Base-by-base conservation (phyloP, 495 filamentous ascomycete genomes). In the Aspergillus asperescens region DNA sequence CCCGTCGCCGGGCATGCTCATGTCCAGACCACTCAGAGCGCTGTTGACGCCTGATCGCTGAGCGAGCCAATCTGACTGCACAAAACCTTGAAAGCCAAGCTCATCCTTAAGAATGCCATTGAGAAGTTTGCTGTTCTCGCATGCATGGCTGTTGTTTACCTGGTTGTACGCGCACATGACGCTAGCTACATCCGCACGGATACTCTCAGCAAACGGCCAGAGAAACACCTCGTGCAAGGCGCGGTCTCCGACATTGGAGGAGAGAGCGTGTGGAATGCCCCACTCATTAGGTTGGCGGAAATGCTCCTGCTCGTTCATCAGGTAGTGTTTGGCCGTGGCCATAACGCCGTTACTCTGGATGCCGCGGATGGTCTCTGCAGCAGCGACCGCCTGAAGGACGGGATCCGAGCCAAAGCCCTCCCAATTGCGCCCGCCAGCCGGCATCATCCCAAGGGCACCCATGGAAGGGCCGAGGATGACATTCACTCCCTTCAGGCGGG, bases 31-130 rank as follows among this genome's bases (percentile, higher is more conserved):
- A 18, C 89, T 84, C 18, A 96, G 67, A 3, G 91, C 86, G 54
- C 82, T 86, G 13, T 79, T 80, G 0, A 96, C 86, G 20, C 91
- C 90, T 20, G 83, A 84, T 25, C 88, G 79, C 64, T 95, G 90
- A 5, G 90, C 92, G 5, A 94, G 78, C 92, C 92, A 97, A 65
- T 97, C 92, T 6, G 83, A 87, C 73, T 92, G 87, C 1, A 97
- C 86, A 42, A 94, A 96, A 0, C 92, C 92, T 57, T 95, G 91
- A 63, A 97, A 97, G 7, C 90, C 91, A 7, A 96, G 71, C 65
- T 97, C 92, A 59, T 96, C 91, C 62, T 95, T 95, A 5, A 97
- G 71, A n/a, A 95, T 81, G 1, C 91, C 89, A 63, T 96, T 97
- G 45, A 97, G 67, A 7, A 95, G 69, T 65, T 95, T 93, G 66